phyloP scores from a whole-genome alignment of 1,284 basidiomycete species.

The Cystobasidium sp. region DNA sequence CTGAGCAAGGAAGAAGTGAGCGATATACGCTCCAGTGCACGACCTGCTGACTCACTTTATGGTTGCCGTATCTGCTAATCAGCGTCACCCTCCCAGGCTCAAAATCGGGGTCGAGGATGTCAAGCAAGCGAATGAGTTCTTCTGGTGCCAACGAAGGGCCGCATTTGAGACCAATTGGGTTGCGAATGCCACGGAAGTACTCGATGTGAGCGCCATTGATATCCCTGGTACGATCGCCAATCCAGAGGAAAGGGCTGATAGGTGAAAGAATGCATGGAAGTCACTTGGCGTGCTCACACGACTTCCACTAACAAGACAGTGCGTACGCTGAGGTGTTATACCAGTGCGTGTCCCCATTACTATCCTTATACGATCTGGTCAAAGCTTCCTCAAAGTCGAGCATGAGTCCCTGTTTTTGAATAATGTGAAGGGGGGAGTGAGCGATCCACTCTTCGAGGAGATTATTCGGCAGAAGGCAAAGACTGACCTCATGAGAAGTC shows the following conservation, averaged over 20 bases:
- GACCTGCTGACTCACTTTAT: conserved; percentile 64
- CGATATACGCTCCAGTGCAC: no score
- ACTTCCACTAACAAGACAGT: conserved; percentile 40
- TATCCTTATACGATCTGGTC: conserved; percentile 63
- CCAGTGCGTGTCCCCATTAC: conserved; percentile 39
- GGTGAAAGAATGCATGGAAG: conserved; percentile 10
- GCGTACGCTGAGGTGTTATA: conserved; percentile 33
- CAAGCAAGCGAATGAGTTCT: conserved; percentile 79
- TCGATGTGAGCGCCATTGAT: conserved; percentile 92
- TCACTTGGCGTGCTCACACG: conserved; percentile 12
- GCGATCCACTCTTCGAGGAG: not conserved
- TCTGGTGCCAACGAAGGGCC: conserved; percentile 81
- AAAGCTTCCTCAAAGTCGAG: conserved; percentile 91
- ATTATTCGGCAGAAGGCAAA: not conserved
- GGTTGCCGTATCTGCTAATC: conserved; percentile 90
- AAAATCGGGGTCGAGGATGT: conserved; percentile 82
- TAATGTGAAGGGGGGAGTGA: not conserved
- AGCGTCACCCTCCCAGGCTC: conserved; percentile 84
- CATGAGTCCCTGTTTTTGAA: conserved; percentile 71
- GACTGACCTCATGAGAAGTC: conserved; percentile 68
- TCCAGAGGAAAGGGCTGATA: conserved; percentile 82
- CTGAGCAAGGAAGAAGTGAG: conserved; percentile 57
- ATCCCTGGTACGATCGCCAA: conserved; percentile 95
- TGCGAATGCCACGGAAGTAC: conserved; percentile 90
- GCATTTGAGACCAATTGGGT: conserved; percentile 96